Conservation (phyloP, 257 asterid species). For the Gentiana dahurica region DNA sequence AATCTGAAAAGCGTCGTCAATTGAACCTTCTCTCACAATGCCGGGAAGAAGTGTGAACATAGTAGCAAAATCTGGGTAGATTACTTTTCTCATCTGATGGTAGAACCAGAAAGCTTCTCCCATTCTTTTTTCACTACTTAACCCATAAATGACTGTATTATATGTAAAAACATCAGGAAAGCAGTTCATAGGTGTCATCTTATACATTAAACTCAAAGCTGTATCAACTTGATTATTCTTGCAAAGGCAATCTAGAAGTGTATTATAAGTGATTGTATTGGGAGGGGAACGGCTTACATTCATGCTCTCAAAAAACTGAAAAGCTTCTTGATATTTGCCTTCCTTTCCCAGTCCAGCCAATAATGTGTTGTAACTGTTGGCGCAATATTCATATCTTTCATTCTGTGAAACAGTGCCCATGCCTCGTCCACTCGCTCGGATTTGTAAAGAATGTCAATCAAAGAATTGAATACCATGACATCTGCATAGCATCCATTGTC, state of each 20-base stretch:
- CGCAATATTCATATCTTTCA: conserved; percentile 64
- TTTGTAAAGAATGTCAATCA: conserved; percentile 83
- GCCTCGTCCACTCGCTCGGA: conserved; percentile 71
- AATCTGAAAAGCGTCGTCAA: conserved; percentile 54
- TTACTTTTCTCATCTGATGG: conserved; percentile 74
- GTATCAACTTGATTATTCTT: conserved; percentile 64
- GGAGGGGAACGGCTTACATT: conserved; percentile 54
- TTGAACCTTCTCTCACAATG: conserved; percentile 56
- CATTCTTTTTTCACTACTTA: conserved; percentile 58
- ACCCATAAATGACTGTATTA: conserved; percentile 70
- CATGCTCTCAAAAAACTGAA: conserved; percentile 64
- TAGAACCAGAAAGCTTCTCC: conserved; percentile 78
- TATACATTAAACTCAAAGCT: conserved; percentile 57
- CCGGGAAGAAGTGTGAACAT: conserved; percentile 65
- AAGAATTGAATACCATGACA: conserved; percentile 66
- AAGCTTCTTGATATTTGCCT: conserved; percentile 63
- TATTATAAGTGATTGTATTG: conserved; percentile 71
- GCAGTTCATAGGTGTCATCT: conserved; percentile 58
- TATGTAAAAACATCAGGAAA: conserved; percentile 72
- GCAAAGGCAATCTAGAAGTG: conserved; percentile 80
- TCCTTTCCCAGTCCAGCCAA: conserved; percentile 85
- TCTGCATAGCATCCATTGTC: conserved; percentile 61
- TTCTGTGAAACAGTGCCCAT: conserved; percentile 59
- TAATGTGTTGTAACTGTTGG: conserved; percentile 86
- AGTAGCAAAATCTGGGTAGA: conserved; percentile 61